Percentiles rank a stretch among this genome's conserved stretches.
Evolutionary conservation across 177 flowering plant species (phyloP).

Genomic region (Vitis hybrid): DNA sequence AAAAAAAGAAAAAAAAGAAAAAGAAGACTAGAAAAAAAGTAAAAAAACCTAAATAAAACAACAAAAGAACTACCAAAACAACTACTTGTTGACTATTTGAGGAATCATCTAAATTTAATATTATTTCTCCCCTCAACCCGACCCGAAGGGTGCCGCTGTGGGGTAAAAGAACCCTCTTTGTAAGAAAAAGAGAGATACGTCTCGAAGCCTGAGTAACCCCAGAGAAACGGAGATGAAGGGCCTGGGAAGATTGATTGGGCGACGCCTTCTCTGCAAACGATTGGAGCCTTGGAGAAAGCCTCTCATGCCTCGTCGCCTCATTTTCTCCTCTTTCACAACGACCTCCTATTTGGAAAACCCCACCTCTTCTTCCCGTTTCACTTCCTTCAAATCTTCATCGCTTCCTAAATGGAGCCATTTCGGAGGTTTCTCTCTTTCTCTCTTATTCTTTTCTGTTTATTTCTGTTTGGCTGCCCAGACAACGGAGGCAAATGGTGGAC

Average conservation of each 20-base stretch:
- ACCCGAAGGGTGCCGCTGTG: no score
- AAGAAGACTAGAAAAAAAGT: no score
- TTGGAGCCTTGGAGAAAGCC: neutral
- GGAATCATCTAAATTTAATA: no score
- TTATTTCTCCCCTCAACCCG: no score
- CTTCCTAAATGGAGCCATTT: constrained; percentile 12
- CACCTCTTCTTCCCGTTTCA: neutral
- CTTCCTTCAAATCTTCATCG: neutral
- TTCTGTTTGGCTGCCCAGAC: neutral
- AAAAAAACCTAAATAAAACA: no score
- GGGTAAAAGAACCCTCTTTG: no score
- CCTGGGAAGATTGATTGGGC: constrained; percentile 1
- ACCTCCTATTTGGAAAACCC: neutral
- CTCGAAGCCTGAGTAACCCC: no score
- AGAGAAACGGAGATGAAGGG: constrained; percentile 11
- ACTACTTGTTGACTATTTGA: no score
- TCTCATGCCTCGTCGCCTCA: neutral
- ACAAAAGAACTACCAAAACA: no score
- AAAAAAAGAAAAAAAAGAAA: no score
- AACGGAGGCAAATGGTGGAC: no score
- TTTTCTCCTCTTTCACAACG: constrained; percentile 1
- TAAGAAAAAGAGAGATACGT: no score
- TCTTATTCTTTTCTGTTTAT: neutral
- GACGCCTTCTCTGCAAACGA: neutral
- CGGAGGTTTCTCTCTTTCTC: constrained; percentile 14